A percentile compares a stretch with the other conserved stretches of the same genome.
Conservation (phyloP, 257 asterid genomes). For the Solanum chiquidenum region DNA sequence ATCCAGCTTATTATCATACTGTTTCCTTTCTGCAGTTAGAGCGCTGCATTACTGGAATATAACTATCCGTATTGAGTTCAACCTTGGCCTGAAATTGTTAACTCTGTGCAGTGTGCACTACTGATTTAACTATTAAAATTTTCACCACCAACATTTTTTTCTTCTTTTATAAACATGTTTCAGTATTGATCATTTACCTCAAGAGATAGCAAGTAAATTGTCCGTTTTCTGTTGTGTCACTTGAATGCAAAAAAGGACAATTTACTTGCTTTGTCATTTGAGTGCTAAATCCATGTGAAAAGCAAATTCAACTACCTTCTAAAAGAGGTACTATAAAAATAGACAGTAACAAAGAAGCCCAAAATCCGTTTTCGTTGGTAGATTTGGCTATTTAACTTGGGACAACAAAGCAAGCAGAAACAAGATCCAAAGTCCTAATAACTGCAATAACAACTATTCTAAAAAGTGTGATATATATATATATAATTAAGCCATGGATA, state of each 20-base stretch:
- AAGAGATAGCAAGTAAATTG: too few species aligned
- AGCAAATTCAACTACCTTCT: not conserved
- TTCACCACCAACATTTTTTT: not conserved
- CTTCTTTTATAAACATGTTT: not conserved
- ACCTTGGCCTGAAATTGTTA: not conserved
- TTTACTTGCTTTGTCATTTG: not conserved
- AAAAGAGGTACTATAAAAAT: not conserved
- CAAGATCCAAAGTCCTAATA: not conserved
- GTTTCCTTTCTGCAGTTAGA: not conserved
- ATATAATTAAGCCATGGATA: not conserved
- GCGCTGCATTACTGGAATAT: not conserved
- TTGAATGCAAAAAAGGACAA: too few species aligned
- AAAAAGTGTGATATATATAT: not conserved
- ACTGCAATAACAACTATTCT: not conserved
- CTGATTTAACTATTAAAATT: not conserved
- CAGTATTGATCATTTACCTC: not conserved
- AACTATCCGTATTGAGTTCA: not conserved
- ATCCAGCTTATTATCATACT: not conserved
- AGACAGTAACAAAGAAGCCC: not conserved
- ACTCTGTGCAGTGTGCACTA: not conserved
- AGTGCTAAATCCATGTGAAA: not conserved
- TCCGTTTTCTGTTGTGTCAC: too few species aligned
- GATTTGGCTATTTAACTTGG: not conserved
- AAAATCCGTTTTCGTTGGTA: not conserved
- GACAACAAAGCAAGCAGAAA: not conserved